Conservation (phyloP, 2,329 filamentous ascomycete species). For the Apiospora pterosperma region DNA sequence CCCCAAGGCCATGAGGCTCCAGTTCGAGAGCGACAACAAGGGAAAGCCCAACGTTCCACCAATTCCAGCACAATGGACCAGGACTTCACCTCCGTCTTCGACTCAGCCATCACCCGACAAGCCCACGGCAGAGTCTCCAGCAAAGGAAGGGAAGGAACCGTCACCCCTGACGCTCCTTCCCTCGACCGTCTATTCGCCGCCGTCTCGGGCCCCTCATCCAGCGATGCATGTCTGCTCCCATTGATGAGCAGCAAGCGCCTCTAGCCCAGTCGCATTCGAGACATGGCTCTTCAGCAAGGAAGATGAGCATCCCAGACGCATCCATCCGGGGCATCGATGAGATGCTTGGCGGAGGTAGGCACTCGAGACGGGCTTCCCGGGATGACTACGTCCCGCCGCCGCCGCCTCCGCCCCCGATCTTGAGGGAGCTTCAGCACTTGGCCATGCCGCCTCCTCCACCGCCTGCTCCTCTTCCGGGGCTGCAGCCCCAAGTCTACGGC, state of each 20-base stretch:
- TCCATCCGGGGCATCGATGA: slow-evolving; percentile 47
- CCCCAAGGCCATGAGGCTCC: slow-evolving; percentile 84
- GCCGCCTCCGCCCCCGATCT: slow-evolving; percentile 50
- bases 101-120: slow-evolving; percentile 32
- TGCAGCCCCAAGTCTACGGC: slow-evolving; percentile 36
- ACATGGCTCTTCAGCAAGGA: slow-evolving; percentile 29
- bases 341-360: slow-evolving; percentile 32
- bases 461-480: slow-evolving; percentile 51
- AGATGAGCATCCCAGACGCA: slow-evolving; percentile 34
- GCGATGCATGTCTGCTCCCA: slow-evolving; percentile 61
- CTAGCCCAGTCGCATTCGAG: slow-evolving; percentile 14
- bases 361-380: slow-evolving; percentile 42
- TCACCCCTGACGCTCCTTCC: slow-evolving; percentile 47
- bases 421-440: slow-evolving; percentile 62
- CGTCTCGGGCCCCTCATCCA: slow-evolving; percentile 44
- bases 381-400: slow-evolving; percentile 49
- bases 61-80: slow-evolving; percentile 46
- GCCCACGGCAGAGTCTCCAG: slow-evolving; percentile 22
- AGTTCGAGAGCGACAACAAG: slow-evolving; percentile 58
- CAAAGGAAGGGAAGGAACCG: slow-evolving; percentile 22
- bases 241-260: slow-evolving; percentile 40
- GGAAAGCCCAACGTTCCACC: slow-evolving; percentile 52
- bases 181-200: slow-evolving; percentile 59
- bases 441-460: slow-evolving; percentile 60
- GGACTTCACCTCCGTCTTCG: slow-evolving; percentile 38